Conservation (phyloP, 805 yeast species). For the Kazachstania viticola region DNA sequence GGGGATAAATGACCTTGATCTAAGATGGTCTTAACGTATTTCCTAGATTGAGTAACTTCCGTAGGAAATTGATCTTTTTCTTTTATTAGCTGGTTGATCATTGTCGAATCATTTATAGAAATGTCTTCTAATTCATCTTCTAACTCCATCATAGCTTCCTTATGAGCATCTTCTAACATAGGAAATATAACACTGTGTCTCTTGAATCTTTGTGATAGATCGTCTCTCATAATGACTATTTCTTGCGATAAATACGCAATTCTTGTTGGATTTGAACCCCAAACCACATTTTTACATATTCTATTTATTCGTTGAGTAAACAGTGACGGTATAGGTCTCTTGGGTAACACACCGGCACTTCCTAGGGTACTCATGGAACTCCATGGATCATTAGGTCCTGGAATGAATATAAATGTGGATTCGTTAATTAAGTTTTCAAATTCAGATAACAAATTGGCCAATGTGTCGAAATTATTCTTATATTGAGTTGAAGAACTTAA, state of each 20-base stretch:
- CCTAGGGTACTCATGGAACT: constrained; percentile 58
- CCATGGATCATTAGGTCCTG: constrained; percentile 95
- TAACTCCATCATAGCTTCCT: constrained; percentile 8
- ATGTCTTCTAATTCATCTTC: constrained; percentile 16
- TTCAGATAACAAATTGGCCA: constrained; percentile 53
- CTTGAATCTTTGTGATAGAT: constrained; percentile 56
- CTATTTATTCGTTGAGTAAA: constrained; percentile 61
- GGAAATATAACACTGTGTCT: constrained; percentile 55
- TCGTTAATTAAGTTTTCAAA: constrained; percentile 26
- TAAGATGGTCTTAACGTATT: constrained; percentile 64
- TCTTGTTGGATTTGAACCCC: constrained; percentile 71
- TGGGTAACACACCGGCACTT: constrained; percentile 56
- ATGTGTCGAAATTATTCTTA: constrained; percentile 57
- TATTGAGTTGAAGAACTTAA: constrained; percentile 43
- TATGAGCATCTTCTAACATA: constrained; percentile 19
- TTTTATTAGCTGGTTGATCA: constrained; percentile 20
- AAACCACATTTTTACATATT: constrained; percentile 39
- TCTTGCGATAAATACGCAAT: constrained; percentile 78
- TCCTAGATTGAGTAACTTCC: constrained; percentile 48
- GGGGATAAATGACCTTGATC: constrained; percentile 89
- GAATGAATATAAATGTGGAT: constrained; percentile 60
- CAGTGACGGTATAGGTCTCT: constrained; percentile 53
- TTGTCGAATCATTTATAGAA: constrained; percentile 5
- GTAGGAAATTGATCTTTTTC: constrained; percentile 31
- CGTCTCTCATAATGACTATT: constrained; percentile 62